These are phyloP conservation scores for Protomyces inundatus DNA, from an alignment of 1,139 yeast genomes.

Conservation along the genomic window DNA sequence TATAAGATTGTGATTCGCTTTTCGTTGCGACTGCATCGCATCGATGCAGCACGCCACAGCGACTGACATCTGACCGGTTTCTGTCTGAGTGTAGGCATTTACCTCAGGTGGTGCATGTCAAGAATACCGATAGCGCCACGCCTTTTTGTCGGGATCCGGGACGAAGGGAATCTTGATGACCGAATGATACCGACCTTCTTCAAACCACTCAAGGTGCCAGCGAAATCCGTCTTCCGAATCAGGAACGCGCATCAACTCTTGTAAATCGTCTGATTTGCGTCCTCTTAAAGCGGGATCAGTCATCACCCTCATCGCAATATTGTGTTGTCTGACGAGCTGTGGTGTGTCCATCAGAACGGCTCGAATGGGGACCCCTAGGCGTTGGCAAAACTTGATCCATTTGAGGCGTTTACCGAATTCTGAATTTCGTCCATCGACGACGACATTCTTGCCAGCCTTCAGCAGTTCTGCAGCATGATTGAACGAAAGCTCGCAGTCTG, in stretches of 20 bases:
- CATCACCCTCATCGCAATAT: constrained; percentile 24
- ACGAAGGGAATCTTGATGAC: background rate
- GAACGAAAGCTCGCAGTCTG: no score
- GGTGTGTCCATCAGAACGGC: constrained; percentile 7
- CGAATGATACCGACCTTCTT: background rate
- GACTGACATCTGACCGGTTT: no score
- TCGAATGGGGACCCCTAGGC: background rate
- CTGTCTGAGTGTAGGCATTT: no score
- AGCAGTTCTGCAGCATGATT: constrained; percentile 14
- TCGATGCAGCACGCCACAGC: no score
- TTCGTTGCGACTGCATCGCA: no score
- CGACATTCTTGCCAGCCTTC: constrained; percentile 20
- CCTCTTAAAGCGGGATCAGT: background rate
- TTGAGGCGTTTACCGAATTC: constrained; percentile 14
- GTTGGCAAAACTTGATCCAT: constrained; percentile 12
- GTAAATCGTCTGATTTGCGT: no score
- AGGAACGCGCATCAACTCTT: background rate
- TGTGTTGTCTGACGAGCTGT: constrained; percentile 17
- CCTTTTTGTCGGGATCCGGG: background rate
- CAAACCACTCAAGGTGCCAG: no score
- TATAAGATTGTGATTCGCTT: no score
- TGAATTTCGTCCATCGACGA: constrained; percentile 27
- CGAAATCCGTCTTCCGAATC: background rate
- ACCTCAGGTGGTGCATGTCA: no score
- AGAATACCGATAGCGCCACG: background rate